Conservation (phyloP, 495 filamentous ascomycete genomes). For the Paragyromitra xinjiangensis region DNA sequence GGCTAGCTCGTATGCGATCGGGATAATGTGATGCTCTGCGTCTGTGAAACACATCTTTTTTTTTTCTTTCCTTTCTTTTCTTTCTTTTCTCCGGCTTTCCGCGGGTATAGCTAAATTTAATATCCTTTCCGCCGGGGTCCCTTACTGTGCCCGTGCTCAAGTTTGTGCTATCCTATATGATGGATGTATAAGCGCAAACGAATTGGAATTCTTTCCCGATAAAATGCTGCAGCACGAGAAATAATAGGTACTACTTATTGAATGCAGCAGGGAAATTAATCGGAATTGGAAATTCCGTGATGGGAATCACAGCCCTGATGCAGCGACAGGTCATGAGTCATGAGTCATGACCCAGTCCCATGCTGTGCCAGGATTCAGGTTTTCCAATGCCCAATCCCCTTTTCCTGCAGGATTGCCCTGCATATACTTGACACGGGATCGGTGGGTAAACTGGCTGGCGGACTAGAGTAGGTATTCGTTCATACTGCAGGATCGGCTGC, state of each 20-base stretch:
- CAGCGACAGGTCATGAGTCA: neutral
- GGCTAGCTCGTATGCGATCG: constrained; percentile 10
- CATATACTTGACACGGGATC: constrained; percentile 9
- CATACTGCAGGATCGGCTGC: constrained; percentile 15
- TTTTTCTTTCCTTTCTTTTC: neutral
- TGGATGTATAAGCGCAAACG: constrained; percentile 9
- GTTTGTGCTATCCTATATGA: constrained; percentile 8
- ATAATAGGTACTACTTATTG: neutral
- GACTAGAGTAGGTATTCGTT: constrained; percentile 9
- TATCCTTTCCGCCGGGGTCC: neutral
- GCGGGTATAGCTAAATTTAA: constrained; percentile 30
- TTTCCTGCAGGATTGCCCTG: constrained; percentile 19
- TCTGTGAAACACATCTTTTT: constrained; percentile 19
- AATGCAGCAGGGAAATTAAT: neutral
- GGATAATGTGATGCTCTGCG: neutral
- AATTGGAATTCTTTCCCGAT: neutral
- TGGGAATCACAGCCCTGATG: neutral
- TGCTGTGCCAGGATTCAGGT: constrained; percentile 9
- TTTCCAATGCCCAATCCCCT: constrained; percentile 18
- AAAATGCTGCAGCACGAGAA: neutral
- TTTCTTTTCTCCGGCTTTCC: constrained; percentile 16
- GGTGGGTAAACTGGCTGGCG: constrained; percentile 18
- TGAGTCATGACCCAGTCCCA: constrained; percentile 5
- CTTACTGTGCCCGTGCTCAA: constrained; percentile 30
- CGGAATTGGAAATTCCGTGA: neutral